A percentile compares a stretch with the other conserved stretches of the same genome.
Evolutionary conservation across 352 stramenopile species (phyloP).

Genomic region (Globisporangium takayamanum): DNA sequence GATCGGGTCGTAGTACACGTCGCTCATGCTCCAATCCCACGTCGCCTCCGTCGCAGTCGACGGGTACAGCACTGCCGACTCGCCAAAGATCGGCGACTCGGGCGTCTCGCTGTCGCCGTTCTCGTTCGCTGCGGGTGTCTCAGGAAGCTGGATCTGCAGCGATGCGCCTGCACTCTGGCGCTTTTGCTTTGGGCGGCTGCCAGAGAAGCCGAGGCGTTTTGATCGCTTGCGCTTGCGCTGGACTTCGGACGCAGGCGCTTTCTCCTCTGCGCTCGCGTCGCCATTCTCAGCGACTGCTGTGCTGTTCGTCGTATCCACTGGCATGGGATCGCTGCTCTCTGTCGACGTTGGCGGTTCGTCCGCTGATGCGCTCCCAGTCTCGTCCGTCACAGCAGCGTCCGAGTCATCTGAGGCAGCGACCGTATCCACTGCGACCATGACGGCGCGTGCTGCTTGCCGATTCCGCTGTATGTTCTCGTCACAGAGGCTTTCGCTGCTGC

Average conservation of each 20-base stretch:
- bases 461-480: too few species aligned
- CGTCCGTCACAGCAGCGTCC: slow-evolving; percentile 5
- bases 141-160: slow-evolving; percentile 22
- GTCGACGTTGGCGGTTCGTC: slow-evolving; percentile 2
- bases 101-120: slow-evolving; percentile 15
- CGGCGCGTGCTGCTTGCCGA: too few species aligned
- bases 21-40: slow-evolving; percentile 62
- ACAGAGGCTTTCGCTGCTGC: too few species aligned
- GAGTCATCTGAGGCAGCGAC: slow-evolving; percentile 8
- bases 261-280: neutral
- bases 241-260: neutral
- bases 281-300: neutral
- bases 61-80: slow-evolving; percentile 36
- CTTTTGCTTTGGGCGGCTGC: slow-evolving; percentile 14
- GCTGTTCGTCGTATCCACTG: neutral
- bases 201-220: slow-evolving; percentile 35
- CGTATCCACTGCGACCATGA: neutral
- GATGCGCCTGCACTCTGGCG: slow-evolving; percentile 9
- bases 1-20: slow-evolving; percentile 51
- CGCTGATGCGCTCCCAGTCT: slow-evolving; percentile 1
- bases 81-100: slow-evolving; percentile 35
- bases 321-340: neutral
- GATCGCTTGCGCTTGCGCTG: slow-evolving; percentile 35
- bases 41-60: slow-evolving; percentile 23
- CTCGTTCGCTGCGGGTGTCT: slow-evolving; percentile 12